These are phyloP conservation scores for Setomelanomma holmii DNA, from an alignment of 2,329 filamentous ascomycete species.

Conservation along the genomic window DNA sequence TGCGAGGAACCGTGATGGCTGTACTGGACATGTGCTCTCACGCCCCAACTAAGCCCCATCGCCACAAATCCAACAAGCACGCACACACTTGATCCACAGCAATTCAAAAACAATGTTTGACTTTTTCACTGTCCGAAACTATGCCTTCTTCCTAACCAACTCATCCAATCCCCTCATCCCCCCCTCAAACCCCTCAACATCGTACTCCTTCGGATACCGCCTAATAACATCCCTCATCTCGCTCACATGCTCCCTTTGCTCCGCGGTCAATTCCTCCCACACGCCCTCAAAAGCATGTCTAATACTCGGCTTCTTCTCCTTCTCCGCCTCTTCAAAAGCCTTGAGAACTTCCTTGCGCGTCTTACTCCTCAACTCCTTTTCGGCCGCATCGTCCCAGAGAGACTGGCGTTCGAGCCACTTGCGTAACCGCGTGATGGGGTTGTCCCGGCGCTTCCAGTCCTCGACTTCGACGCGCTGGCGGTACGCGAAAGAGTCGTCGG, in stretches of 20 bases:
- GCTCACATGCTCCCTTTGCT: constrained; percentile 75
- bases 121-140: background rate
- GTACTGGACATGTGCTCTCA: background rate
- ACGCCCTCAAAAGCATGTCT: constrained; percentile 82
- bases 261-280: constrained; percentile 85
- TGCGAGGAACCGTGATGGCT: constrained; percentile 8
- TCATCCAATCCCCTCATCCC: constrained; percentile 69
- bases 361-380: constrained; percentile 72
- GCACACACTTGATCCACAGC: no score
- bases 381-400: constrained; percentile 84
- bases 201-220: constrained; percentile 91
- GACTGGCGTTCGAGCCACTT: constrained; percentile 89
- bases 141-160: constrained; percentile 26
- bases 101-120: background rate
- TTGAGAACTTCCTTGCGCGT: constrained; percentile 78
- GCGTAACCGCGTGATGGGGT: constrained; percentile 81
- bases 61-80: no score
- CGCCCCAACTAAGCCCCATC: no score
- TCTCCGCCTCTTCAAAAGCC: constrained; percentile 84
- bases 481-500: constrained; percentile 96
- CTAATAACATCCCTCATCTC: constrained; percentile 80
- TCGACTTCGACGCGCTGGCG: constrained; percentile 91
- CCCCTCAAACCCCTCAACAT: constrained; percentile 76
- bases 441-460: constrained; percentile 90
- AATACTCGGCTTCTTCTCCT: constrained; percentile 78